A percentile compares a stretch with the other conserved stretches of the same genome.
phyloP scores from a whole-genome alignment of 2,329 filamentous ascomycete species.

The Microdochium nivale region DNA sequence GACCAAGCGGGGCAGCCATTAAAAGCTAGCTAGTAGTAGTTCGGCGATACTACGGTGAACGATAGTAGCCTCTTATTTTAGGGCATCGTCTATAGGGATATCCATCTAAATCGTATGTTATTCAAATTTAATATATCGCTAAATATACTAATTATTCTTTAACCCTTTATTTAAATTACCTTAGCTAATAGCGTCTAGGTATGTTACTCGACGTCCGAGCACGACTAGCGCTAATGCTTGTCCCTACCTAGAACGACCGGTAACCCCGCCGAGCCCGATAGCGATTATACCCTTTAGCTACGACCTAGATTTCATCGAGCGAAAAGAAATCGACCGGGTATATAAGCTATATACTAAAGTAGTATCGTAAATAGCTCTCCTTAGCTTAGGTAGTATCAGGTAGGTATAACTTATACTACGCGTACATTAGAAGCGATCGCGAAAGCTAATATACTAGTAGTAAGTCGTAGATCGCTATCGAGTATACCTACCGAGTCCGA shows the following conservation, averaged over 20 bases:
- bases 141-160: not conserved
- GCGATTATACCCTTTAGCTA: not conserved
- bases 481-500: constrained; percentile 15
- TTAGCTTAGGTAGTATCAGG: constrained; percentile 16
- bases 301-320: not conserved
- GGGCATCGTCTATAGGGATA: not conserved
- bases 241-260: not conserved
- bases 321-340: not conserved
- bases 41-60: not conserved
- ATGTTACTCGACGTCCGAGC: not conserved
- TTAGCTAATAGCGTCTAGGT: not conserved
- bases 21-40: not conserved
- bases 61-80: not conserved
- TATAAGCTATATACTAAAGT: not conserved
- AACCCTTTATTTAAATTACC: not conserved
- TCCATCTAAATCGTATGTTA: not conserved
- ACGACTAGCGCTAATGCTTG: not conserved
- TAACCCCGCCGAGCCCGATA: not conserved
- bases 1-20: not conserved
- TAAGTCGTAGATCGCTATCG: constrained; percentile 23
- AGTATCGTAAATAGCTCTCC: constrained; percentile 6
- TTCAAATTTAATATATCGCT: not conserved
- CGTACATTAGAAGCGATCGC: constrained; percentile 4
- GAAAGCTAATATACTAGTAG: constrained; percentile 6
- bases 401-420: constrained; percentile 2